Evolutionary conservation across 768 basidiomycete genomes (phyloP).

Genomic region (Dacryopinax spathularia): DNA sequence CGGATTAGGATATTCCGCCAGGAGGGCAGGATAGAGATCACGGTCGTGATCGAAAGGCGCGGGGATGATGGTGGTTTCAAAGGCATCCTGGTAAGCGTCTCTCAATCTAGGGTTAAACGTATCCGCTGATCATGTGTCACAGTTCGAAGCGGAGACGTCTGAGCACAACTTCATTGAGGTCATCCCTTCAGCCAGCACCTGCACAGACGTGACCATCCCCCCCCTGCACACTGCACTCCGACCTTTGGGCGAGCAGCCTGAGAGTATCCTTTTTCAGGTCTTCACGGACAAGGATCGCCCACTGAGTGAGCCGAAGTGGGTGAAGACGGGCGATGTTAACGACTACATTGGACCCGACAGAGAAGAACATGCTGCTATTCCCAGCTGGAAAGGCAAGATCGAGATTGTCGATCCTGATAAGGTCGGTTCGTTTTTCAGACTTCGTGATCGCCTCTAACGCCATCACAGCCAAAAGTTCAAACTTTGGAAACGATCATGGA

Average conservation of each 20-base stretch:
- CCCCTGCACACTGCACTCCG: slow-evolving; percentile 35
- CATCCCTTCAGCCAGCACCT: background rate
- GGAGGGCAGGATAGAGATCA: slow-evolving; percentile 76
- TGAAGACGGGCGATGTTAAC: slow-evolving; percentile 83
- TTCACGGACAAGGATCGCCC: slow-evolving; percentile 80
- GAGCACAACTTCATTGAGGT: background rate
- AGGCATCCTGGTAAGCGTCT: slow-evolving; percentile 55
- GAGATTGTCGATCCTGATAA: slow-evolving; percentile 88
- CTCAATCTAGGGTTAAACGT: slow-evolving; percentile 41
- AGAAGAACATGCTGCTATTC: slow-evolving; percentile 10
- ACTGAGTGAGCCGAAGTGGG: slow-evolving; percentile 92
- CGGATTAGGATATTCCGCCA: slow-evolving; percentile 63
- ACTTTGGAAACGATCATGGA: slow-evolving; percentile 86
- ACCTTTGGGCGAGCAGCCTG: slow-evolving; percentile 4
- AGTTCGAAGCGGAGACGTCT: slow-evolving; percentile 14
- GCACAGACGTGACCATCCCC: slow-evolving; percentile 50
- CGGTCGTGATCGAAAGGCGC: slow-evolving; percentile 38
- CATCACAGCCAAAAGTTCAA: slow-evolving; percentile 46
- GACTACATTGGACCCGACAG: slow-evolving; percentile 28
- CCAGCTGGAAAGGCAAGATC: slow-evolving; percentile 82
- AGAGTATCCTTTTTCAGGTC: slow-evolving; percentile 24
- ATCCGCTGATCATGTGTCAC: slow-evolving; percentile 29
- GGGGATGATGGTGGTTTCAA: slow-evolving; percentile 40
- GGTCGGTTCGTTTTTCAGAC: slow-evolving; percentile 36
- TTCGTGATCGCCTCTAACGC: slow-evolving; percentile 2